Percentiles rank a stretch among this genome's conserved stretches.
These are phyloP conservation scores for Hepatocystis sp. DNA, from an alignment of 169 alveolate genomes.

Conservation along the genomic window DNA sequence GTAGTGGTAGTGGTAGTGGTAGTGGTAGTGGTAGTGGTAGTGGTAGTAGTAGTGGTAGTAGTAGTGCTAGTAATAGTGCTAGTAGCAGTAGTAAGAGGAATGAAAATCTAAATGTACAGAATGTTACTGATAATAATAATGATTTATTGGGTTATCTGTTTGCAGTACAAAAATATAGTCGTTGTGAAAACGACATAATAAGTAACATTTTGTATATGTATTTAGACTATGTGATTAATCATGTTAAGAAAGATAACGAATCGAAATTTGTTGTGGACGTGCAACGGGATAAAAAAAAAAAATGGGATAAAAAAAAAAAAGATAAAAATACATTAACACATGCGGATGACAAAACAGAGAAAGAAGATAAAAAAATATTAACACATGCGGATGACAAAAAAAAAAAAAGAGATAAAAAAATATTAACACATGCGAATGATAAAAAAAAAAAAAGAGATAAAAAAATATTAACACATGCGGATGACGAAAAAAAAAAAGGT, in stretches of 20 bases:
- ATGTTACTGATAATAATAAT: neutral
- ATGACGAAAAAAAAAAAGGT: neutral
- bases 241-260: conserved; percentile 9
- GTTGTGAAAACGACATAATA: neutral
- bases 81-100: neutral
- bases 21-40: neutral
- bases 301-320: neutral
- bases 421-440: neutral
- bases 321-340: too few relatives aligned
- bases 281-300: neutral
- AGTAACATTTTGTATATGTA: neutral
- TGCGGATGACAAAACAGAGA: too few relatives aligned
- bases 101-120: neutral
- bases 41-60: neutral
- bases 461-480: neutral
- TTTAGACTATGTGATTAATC: conserved; percentile 23
- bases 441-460: neutral
- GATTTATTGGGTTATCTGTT: neutral
- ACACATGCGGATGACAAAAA: too few relatives aligned
- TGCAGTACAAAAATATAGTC: neutral
- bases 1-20: neutral
- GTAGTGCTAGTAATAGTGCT: neutral
- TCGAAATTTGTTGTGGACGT: conserved; percentile 5
- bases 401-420: too few relatives aligned
- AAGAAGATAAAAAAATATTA: too few relatives aligned